Evolutionary conservation across 768 basidiomycete genomes (phyloP).

Genomic region (Gloeophyllum trabeum): DNA sequence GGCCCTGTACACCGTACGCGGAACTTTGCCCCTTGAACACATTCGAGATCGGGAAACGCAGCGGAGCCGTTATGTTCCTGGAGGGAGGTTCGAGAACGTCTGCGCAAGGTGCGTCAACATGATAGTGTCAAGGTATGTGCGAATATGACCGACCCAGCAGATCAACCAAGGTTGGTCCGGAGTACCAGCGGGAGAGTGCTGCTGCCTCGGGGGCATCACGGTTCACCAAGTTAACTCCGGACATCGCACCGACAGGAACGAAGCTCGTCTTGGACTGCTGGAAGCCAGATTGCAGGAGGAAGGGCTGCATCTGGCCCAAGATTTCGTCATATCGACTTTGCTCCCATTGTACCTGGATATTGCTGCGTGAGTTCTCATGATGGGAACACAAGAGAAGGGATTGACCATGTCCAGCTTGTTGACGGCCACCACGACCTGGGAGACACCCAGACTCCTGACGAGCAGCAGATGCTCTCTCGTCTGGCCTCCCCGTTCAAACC

Average conservation of each 20-base stretch:
- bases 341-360: conserved; percentile 73
- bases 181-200: conserved; percentile 64
- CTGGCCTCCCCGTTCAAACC: conserved; percentile 90
- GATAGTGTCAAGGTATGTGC: too few species aligned
- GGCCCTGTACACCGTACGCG: conserved; percentile 68
- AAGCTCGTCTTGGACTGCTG: conserved; percentile 67
- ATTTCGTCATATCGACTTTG: conserved; percentile 81
- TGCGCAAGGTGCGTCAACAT: conserved; percentile 22
- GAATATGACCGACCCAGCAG: conserved; percentile 66
- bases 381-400: neutral
- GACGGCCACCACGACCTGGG: conserved; percentile 83
- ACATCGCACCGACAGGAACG: conserved; percentile 83
- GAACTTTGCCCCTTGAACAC: conserved; percentile 87
- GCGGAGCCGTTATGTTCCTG: conserved; percentile 63
- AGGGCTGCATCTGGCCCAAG: conserved; percentile 57
- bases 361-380: neutral
- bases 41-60: conserved; percentile 88
- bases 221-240: conserved; percentile 72
- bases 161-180: conserved; percentile 76
- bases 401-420: conserved; percentile 91
- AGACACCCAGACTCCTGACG: conserved; percentile 85
- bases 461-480: conserved; percentile 91
- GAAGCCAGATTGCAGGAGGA: conserved; percentile 86
- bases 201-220: conserved; percentile 34
- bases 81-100: conserved; percentile 75